Base-by-base conservation (phyloP, 139 green algal species). In the Volvox reticuliferus region DNA sequence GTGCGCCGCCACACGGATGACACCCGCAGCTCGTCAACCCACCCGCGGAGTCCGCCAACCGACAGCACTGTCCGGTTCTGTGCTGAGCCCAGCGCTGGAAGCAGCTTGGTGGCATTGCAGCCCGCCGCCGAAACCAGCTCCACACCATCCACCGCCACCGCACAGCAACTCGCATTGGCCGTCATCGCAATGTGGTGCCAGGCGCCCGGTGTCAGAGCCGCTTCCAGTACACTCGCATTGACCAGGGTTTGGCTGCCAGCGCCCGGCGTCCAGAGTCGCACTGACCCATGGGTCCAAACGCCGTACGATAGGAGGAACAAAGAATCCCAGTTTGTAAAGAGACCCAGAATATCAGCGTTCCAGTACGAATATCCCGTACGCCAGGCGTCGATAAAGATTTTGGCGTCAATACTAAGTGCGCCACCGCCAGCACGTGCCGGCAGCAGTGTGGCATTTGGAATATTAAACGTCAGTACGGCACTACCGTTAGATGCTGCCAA, bases 161-260 rank as follows among this genome's bases (percentile, higher is more conserved):
- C 88, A 28, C 88, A 91, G 12, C 2, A 12, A 28, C 55, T 87
- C 26, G 88, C 32, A 79, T 91, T 91, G 22, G 88, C 88, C 18
- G 88, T 79, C 36, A 91, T 62, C 13, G 88, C 78, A 9, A 91
- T 26, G 63, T 91, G 88, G 77, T 91, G 88, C 88, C 88, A 91
- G 67, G 20, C 6, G 21, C 65, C 65, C 12, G 88, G 12, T 6
- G 22, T 35, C 6, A 91, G 24, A 12, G 88, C 88, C 1, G 77
- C 76, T 79, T 91, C 78, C 26, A 91, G 35, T 17, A 26, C 12
- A 13, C 35, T 75, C 5, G 32, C 36, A 33, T 91, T 87, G n/a
- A 78, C 16, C 17, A 73, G 65, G 21, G 21, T 73, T 24, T 24
- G 21, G 16, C 65, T 28, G 65, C 65, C 65, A 2, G 65, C 65